Evolutionary conservation across 75 land plant genomes (phyloP), one percentile per base, ranked within the genome.

Genomic region (Sequoia sempervirens): DNA sequence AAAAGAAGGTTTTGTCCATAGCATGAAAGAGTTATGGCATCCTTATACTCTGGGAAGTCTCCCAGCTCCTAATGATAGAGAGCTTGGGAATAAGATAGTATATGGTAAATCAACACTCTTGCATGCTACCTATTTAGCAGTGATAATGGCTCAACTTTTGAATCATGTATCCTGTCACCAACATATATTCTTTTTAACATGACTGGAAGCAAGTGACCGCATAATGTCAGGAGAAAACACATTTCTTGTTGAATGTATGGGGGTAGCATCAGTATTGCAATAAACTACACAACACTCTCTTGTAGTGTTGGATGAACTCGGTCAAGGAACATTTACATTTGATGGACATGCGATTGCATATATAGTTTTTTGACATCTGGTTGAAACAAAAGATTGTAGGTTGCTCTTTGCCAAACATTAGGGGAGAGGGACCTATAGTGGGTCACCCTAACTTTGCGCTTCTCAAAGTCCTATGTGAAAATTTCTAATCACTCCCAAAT

Each of bases 271-370:
- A 37, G 89, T 97, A 68, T 86, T 97, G 78, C 89, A 85, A 74
- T 69, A 94, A 85, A 94, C 99, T 12, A 97, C 99, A 12, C 86
- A 86, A 69, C 85, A 93, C 84, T 97, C 99, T 38, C 87, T 97
- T 40, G 97, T 97, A 76, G 86, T 97, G 84, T 90, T 97, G 82
- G 99, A 97, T 89, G 99, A 97, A 88, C 93, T 97, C 69, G 99
- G 99, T 75, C 90, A 97, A 81, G 99, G 99, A 88, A 97, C 99
- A 43, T 95, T 91, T 41, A 93, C 93, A 32, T 93, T 93, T 87
- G 97, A 97, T 90, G 97, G 97, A 46, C 93, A 95, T 89, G 99
- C 99, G 32, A 97, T 97, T 86, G 99, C 99, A 50, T 97, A 95
- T 88, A 95, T 97, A 68, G 99, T 95, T 46, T 90, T 97, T 80